Percentiles rank a stretch among this genome's conserved stretches.
Evolutionary conservation across 495 filamentous ascomycete species (phyloP).

Genomic region (Cercophora sp.): DNA sequence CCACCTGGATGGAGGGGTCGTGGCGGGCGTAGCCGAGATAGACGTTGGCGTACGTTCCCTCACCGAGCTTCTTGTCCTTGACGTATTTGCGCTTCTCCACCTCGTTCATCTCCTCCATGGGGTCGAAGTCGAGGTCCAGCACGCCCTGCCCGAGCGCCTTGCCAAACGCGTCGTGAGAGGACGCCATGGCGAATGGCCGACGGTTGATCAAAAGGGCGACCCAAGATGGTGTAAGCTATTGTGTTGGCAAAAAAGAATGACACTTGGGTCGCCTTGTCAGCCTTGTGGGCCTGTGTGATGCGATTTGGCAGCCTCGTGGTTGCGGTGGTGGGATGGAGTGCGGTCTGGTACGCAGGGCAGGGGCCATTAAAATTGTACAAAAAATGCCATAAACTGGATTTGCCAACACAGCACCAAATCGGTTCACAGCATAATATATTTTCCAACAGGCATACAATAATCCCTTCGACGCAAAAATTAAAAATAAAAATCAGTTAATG

Average conservation of each 20-base stretch:
- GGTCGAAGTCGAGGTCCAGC: constrained; percentile 41
- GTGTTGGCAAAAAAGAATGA: no score
- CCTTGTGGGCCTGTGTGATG: constrained; percentile 3
- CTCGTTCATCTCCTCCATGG: constrained; percentile 85
- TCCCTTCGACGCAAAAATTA: no score
- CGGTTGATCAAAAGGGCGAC: constrained; percentile 22
- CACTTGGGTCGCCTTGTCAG: constrained; percentile 4
- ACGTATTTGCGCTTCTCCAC: constrained; percentile 82
- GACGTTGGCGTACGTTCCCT: constrained; percentile 96
- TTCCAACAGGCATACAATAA: no score
- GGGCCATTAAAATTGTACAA: no score
- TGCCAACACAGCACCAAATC: no score
- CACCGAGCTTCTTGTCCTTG: constrained; percentile 88
- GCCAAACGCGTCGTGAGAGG: constrained; percentile 20
- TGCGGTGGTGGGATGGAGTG: no score
- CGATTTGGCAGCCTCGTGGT: not conserved
- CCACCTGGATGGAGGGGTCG: constrained; percentile 67
- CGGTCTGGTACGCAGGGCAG: no score
- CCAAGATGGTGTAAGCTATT: no score
- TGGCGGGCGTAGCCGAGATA: constrained; percentile 73
- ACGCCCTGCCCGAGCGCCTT: constrained; percentile 17
- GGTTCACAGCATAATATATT: no score
- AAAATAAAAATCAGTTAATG: no score
- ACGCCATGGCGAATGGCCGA: constrained; percentile 18
- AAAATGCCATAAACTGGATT: no score